Conservation (phyloP, 257 asterid species). For the Datura wrightii region DNA sequence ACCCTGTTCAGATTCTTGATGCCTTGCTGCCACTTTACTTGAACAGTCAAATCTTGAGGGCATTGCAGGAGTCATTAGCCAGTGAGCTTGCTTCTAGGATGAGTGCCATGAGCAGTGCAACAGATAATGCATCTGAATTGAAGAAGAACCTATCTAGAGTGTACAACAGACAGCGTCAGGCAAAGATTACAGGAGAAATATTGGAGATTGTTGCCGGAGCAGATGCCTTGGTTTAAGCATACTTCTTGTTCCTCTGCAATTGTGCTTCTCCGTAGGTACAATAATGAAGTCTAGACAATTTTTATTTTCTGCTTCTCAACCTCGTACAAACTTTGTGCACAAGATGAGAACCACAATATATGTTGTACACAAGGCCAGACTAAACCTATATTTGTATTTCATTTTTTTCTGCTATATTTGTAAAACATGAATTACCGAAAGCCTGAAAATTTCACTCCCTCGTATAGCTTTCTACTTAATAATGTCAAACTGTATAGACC, state of each 20-base stretch:
- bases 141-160: slow-evolving; percentile 60
- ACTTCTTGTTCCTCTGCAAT: slow-evolving; percentile 29
- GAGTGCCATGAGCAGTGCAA: slow-evolving; percentile 91
- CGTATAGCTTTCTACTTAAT: not conserved
- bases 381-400: slow-evolving; percentile 38
- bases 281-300: slow-evolving; percentile 45
- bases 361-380: slow-evolving; percentile 39
- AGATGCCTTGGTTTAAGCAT: slow-evolving; percentile 51
- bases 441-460: not conserved
- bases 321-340: slow-evolving; percentile 45
- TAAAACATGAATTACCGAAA: slow-evolving; percentile 26
- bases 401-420: slow-evolving; percentile 29
- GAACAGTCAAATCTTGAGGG: slow-evolving; percentile 86
- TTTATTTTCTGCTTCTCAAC: slow-evolving; percentile 45
- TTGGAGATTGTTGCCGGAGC: slow-evolving; percentile 97
- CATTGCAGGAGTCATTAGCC: slow-evolving; percentile 85
- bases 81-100: slow-evolving; percentile 94
- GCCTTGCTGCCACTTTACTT: slow-evolving; percentile 84
- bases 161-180: slow-evolving; percentile 86
- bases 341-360: slow-evolving; percentile 49
- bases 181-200: slow-evolving; percentile 91
- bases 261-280: slow-evolving; percentile 45
- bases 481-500: not conserved
- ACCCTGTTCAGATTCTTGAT: slow-evolving; percentile 88
- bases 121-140: slow-evolving; percentile 77